These are phyloP conservation scores for Talaromyces rugulosus DNA, from an alignment of 2,329 filamentous ascomycete species.

Conservation along the genomic window DNA sequence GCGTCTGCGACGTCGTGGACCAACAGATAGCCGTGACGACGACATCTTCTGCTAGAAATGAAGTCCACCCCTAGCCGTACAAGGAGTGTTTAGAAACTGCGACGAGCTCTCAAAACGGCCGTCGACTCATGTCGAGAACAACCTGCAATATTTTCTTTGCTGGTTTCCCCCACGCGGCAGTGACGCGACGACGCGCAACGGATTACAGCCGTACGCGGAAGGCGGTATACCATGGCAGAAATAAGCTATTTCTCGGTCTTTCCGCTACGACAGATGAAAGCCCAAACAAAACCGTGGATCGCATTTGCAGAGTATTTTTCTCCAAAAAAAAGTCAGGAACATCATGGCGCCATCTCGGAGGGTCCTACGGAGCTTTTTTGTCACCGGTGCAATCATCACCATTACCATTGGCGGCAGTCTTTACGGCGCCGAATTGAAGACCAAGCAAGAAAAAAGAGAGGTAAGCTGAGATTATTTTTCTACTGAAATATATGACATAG, in stretches of 20 bases:
- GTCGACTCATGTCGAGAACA: neutral
- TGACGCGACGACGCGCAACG: slow-evolving; percentile 9
- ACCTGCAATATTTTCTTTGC: neutral
- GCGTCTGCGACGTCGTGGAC: slow-evolving; percentile 24
- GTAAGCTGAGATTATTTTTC: slow-evolving; percentile 30
- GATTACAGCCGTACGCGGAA: neutral
- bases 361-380: slow-evolving; percentile 46
- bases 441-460: slow-evolving; percentile 47
- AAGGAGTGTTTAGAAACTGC: neutral
- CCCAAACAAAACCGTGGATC: neutral
- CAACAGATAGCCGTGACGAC: slow-evolving; percentile 3
- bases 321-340: neutral
- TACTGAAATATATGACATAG: neutral
- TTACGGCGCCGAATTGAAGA: slow-evolving; percentile 59
- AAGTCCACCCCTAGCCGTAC: neutral
- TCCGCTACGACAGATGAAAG: neutral
- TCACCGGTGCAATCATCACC: slow-evolving; percentile 53
- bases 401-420: slow-evolving; percentile 55
- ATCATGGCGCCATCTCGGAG: slow-evolving; percentile 20
- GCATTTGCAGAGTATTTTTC: neutral
- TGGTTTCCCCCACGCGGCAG: slow-evolving; percentile 1
- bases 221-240: slow-evolving; percentile 16
- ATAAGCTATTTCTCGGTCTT: neutral
- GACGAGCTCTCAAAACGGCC: neutral
- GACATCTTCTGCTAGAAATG: neutral